phyloP scores from a whole-genome alignment of 768 basidiomycete species.

The Pisolithus sp. region DNA sequence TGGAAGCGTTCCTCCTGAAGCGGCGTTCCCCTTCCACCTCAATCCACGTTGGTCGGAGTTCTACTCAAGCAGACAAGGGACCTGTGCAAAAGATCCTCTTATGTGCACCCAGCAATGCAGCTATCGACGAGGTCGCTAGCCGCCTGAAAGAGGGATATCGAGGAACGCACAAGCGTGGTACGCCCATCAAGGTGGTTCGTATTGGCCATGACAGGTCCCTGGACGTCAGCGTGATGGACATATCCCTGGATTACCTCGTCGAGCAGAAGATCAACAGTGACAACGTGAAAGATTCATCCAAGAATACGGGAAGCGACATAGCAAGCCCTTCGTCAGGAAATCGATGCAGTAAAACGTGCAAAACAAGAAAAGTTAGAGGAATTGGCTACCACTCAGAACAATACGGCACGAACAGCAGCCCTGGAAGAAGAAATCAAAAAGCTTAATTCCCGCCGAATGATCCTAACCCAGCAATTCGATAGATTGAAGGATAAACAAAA shows the following conservation, averaged over 20 bases:
- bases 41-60: constrained; percentile 42
- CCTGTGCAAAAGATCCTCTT: constrained; percentile 71
- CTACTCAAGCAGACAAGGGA: constrained; percentile 34
- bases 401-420: constrained; percentile 42
- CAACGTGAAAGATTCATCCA: constrained; percentile 32
- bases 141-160: constrained; percentile 79
- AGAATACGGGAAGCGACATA: constrained; percentile 55
- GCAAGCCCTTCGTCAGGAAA: constrained; percentile 52
- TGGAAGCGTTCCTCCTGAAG: constrained; percentile 69
- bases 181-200: constrained; percentile 81
- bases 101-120: constrained; percentile 97
- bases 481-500: constrained; percentile 76
- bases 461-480: constrained; percentile 65
- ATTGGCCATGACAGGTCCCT: constrained; percentile 74
- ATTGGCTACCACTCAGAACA: constrained; percentile 48
- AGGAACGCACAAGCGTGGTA: constrained; percentile 44
- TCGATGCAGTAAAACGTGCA: constrained; percentile 59
- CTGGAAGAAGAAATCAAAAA: constrained; percentile 68
- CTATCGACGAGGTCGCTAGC: constrained; percentile 91
- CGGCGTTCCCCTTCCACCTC: constrained; percentile 44
- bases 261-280: constrained; percentile 59
- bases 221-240: constrained; percentile 73
- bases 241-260: constrained; percentile 82
- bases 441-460: constrained; percentile 59
- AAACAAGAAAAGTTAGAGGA: constrained; percentile 59